phyloP scores from a whole-genome alignment of 129 eudicot genomes.

The Calendula officinalis region DNA sequence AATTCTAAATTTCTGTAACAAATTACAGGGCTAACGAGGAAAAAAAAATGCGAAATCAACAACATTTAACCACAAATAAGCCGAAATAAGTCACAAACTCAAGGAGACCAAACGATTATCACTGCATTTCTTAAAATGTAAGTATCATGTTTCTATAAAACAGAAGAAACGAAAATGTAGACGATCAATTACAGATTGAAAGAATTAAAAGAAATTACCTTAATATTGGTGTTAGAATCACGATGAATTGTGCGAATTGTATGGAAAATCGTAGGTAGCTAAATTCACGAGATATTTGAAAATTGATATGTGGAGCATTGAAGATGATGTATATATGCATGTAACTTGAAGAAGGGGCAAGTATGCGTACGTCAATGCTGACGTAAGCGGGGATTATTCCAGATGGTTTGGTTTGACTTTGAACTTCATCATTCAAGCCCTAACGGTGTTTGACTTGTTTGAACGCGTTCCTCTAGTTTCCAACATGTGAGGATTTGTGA shows the following conservation, averaged over 20 bases:
- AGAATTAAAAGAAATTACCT: conserved; percentile 13
- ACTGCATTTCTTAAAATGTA: conserved; percentile 1
- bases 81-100: background rate
- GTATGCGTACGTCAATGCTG: conserved; percentile 24
- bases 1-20: background rate
- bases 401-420: conserved; percentile 5
- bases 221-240: background rate
- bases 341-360: conserved; percentile 33
- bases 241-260: conserved; percentile 18
- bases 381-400: conserved; percentile 33
- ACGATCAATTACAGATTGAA: conserved; percentile 3
- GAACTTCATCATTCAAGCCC: no score
- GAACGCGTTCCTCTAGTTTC: background rate
- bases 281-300: conserved; percentile 14
- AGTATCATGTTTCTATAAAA: conserved; percentile 4
- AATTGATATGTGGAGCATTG: background rate
- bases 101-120: background rate
- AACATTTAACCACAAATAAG: background rate
- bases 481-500: background rate
- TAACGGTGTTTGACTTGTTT: conserved; percentile 1
- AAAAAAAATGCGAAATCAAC: background rate
- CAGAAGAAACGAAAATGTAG: background rate
- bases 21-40: background rate
- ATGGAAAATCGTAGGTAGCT: conserved; percentile 22
- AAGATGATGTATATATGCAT: no score